phyloP scores from a whole-genome alignment of 139 green algal species.

The Haematococcus lacustris region DNA sequence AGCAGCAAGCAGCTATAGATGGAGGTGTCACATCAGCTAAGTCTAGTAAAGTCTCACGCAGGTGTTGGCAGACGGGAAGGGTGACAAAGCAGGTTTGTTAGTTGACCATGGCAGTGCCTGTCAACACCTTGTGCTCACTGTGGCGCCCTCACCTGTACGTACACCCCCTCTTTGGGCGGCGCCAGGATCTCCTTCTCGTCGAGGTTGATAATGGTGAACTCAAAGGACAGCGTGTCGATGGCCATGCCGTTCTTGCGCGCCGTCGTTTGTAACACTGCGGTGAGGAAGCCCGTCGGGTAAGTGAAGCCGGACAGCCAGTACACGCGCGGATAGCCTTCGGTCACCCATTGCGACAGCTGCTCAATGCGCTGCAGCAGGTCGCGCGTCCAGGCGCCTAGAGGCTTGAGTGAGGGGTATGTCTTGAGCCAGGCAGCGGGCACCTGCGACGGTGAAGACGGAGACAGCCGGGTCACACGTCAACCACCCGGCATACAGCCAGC shows the following conservation, averaged over 20 bases:
- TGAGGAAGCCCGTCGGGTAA: slow-evolving; percentile 73
- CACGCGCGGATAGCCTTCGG: slow-evolving; percentile 62
- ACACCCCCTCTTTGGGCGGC: slow-evolving; percentile 77
- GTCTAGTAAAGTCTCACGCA: too few species aligned
- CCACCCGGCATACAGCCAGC: too few species aligned
- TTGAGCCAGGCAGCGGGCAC: slow-evolving; percentile 66
- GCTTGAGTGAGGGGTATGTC: slow-evolving; percentile 75
- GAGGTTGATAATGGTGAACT: slow-evolving; percentile 68
- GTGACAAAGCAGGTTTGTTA: too few species aligned
- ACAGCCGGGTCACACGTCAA: too few species aligned
- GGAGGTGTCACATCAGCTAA: too few species aligned
- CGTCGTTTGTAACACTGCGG: slow-evolving; percentile 58
- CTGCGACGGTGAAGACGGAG: too few species aligned
- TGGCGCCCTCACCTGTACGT: too few species aligned
- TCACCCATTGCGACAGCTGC: slow-evolving; percentile 64
- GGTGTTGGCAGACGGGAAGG: too few species aligned
- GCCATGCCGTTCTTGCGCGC: slow-evolving; percentile 60
- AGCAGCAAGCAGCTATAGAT: too few species aligned
- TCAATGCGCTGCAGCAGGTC: slow-evolving; percentile 71
- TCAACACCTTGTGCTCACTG: too few species aligned
- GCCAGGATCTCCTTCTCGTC: slow-evolving; percentile 60
- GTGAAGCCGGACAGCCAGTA: slow-evolving; percentile 86
- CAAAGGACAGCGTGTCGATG: slow-evolving; percentile 78
- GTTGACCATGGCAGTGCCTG: too few species aligned
- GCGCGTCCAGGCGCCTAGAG: slow-evolving; percentile 66